phyloP scores from a whole-genome alignment of 2,329 filamentous ascomycete species.

The Penicillium rolfsii region DNA sequence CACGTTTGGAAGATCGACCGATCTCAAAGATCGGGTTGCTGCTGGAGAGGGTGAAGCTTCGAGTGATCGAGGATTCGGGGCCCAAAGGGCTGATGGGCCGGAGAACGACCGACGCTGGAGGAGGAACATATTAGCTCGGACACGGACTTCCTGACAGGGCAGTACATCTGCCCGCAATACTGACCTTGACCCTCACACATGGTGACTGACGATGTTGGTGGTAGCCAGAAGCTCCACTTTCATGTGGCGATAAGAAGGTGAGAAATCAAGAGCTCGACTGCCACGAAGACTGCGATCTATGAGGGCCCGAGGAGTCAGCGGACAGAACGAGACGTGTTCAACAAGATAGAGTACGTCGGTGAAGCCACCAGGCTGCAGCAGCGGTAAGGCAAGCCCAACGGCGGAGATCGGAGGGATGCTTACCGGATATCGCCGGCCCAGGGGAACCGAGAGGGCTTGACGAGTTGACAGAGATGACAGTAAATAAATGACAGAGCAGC shows the following conservation, averaged over 20 bases:
- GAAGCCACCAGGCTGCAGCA: background rate
- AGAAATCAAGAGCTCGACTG: background rate
- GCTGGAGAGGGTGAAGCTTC: conserved; percentile 38
- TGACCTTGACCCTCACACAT: conserved; percentile 35
- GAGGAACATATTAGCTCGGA: background rate
- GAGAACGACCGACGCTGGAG: conserved; percentile 41
- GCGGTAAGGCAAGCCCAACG: background rate
- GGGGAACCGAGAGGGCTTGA: background rate
- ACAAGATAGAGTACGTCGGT: background rate
- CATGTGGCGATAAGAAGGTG: background rate
- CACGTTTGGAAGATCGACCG: conserved; percentile 48
- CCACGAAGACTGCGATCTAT: background rate
- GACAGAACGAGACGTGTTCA: background rate
- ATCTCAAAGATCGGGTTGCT: conserved; percentile 37
- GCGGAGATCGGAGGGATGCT: background rate
- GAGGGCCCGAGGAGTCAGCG: background rate
- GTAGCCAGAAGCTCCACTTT: background rate
- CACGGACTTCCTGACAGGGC: background rate
- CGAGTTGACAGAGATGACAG: background rate
- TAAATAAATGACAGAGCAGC: background rate
- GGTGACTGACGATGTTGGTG: conserved; percentile 6
- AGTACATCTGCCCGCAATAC: background rate
- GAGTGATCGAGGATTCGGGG: conserved; percentile 32
- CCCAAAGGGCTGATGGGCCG: conserved; percentile 34
- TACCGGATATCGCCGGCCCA: conserved; percentile 8